These are phyloP conservation scores for Smallanthus sonchifolius DNA, from an alignment of 129 eudicot genomes.

Conservation along the genomic window DNA sequence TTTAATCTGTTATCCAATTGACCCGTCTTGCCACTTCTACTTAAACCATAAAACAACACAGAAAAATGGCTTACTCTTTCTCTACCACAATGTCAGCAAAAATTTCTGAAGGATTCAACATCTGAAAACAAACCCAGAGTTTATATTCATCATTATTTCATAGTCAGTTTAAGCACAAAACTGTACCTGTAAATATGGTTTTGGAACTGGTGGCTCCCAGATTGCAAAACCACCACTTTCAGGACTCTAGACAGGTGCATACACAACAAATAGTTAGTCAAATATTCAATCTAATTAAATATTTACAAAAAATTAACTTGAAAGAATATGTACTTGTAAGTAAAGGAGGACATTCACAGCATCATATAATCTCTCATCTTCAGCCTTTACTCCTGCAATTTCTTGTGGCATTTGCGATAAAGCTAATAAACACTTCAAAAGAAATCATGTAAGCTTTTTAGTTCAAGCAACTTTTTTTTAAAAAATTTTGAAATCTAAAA, in stretches of 20 bases:
- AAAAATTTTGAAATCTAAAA: neutral
- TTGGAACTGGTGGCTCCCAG: conserved; percentile 39
- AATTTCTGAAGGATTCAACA: conserved; percentile 38
- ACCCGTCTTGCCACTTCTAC: neutral
- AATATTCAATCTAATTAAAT: neutral
- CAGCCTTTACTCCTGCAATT: conserved; percentile 32
- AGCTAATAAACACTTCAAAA: conserved; percentile 25
- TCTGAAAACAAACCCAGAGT: conserved; percentile 13
- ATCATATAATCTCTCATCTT: conserved; percentile 28
- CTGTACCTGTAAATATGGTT: conserved; percentile 29
- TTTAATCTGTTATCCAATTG: neutral
- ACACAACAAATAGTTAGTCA: neutral
- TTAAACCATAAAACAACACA: neutral
- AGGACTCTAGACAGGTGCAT: conserved; percentile 21
- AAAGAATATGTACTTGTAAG: conserved; percentile 26
- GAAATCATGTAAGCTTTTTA: neutral
- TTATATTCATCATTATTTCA: neutral
- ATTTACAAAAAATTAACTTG: neutral
- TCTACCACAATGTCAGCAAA: conserved; percentile 45
- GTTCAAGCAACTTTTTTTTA: neutral
- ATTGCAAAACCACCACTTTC: conserved; percentile 38
- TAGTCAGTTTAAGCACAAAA: neutral
- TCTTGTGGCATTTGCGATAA: conserved; percentile 43
- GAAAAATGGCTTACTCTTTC: conserved; percentile 33
- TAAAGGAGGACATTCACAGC: conserved; percentile 40